Evolutionary conservation across 345 rosid species (phyloP), one percentile per base, ranked within the genome.

Genomic region (Salix koriyanagi): DNA sequence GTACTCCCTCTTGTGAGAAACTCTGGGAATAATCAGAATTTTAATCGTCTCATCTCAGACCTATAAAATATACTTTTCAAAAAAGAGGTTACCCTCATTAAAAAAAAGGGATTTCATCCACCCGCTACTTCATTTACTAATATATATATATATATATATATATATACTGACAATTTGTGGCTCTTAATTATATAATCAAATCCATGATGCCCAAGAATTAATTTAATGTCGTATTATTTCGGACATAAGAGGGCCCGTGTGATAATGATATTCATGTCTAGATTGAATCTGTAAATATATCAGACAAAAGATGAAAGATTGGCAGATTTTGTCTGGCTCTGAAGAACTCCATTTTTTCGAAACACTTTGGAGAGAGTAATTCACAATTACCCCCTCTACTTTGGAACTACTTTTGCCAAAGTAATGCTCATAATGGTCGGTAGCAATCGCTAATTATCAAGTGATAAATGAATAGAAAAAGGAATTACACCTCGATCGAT

Each of bases 181-280:
- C 4, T 44, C 50, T 44, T 44, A 13, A 44, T 44, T 44, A 44
- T 44, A 44, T 13, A 13, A 41, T 41, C 16, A 13, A 12, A 13
- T 3, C 0, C 50, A 44, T 25, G 50, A 67, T 54, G 58, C 78
- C 68, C 56, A 26, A 10, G 61, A 65, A 30, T 48, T 67, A 76
- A 70, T 61, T 75, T 1, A 32, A 11, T 44, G 78, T 65, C 74
- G 12, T 26, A 48, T 61, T 23, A 23, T 9, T n/a, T 67, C 30
- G 32, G 75, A 50, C 75, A 66, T 4, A 10, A 18, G 19, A 34
- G 62, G 67, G 60, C 18, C 73, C 37, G 34, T 25, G 19, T 23
- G 78, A 81, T 41, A 71, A 80, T 34, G 81, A 80, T 64, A 50
- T 75, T 26, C 16, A 60, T n/a, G 70, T 34, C 37, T 11, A 46